Base-by-base conservation (phyloP, 495 filamentous ascomycete genomes). In the Clavariopsis aquatica region DNA sequence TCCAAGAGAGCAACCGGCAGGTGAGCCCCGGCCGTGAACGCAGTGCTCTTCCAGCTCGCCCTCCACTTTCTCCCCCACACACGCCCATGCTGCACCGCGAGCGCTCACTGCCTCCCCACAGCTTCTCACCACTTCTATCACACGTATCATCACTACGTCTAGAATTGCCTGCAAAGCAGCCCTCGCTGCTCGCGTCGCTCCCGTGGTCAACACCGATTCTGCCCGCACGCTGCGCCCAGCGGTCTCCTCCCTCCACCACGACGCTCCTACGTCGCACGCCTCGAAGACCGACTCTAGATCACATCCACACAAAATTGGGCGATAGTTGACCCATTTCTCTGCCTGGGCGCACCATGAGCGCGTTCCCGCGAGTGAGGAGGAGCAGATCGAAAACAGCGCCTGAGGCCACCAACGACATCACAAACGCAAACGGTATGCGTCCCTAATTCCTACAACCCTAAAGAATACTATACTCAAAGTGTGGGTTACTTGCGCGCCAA, bases 271-370 rank as follows among this genome's bases (percentile, higher is more conserved):
- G 41, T 54, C 59, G 46, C 54, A 56, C 34, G 34, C 13, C 41
- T 51, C 55, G 15, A 34, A 67, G 23, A 62, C 27, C 34, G 12
- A 8, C 49, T 43, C 38, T 26, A 53, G 15, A 56, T 28, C 64
- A 27, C 54, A 6, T 31, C 12, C 41, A 51, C 41, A 31, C 54
- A 24, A 59, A 36, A 64, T 64, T 67, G 64, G 59, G 46, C 59
- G 29, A 49, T 22, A 52, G 20, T 52, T 58, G 64, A 67, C 49
- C 12, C 64, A 27, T 27, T 45, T 53, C 61, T 60, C 43, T 52
- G 60, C 64, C 41, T 62, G 69, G 65, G 69, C 65, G 69, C 69
- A 66, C 28, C 41, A 71, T 71, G 69, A 71, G 69, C 62, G 69
- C 65, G 69, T 52, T 65, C 47, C 69, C 64, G 60, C 68, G 68